phyloP scores from a whole-genome alignment of 1,139 yeast genomes.

The Kodamaea arcana region DNA sequence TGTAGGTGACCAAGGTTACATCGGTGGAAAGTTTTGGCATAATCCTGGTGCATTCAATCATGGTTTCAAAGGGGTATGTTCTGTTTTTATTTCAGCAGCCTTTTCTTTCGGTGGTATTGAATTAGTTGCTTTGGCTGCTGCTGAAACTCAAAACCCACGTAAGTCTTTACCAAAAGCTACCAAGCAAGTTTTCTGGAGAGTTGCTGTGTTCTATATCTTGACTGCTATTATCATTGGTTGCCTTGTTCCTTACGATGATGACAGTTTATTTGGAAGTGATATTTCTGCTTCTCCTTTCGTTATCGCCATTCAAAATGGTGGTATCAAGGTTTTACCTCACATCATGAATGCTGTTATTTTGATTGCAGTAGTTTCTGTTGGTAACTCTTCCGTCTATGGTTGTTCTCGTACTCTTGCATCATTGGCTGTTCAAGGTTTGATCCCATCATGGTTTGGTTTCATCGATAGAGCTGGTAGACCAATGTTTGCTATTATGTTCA shows the following conservation, averaged over 20 bases:
- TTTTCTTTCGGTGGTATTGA: conserved; percentile 23
- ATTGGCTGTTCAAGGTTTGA: conserved; percentile 48
- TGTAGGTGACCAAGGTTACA: conserved; percentile 22
- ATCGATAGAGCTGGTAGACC: conserved; percentile 59
- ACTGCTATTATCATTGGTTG: conserved; percentile 46
- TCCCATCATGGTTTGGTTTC: conserved; percentile 44
- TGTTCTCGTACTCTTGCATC: conserved; percentile 54
- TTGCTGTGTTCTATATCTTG: conserved; percentile 23
- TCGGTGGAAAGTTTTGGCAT: conserved; percentile 23
- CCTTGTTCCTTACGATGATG: conserved; percentile 40
- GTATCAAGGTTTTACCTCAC: conserved; percentile 39
- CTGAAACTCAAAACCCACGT: conserved; percentile 20
- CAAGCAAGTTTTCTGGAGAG: conserved; percentile 22
- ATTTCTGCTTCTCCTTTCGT: conserved; percentile 41
- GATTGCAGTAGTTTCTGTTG: conserved; percentile 49
- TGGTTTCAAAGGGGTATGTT: conserved; percentile 21
- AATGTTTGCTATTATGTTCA: conserved; percentile 45
- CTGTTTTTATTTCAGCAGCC: conserved; percentile 21
- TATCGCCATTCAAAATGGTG: conserved; percentile 37
- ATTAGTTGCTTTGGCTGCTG: conserved; percentile 22
- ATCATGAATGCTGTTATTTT: conserved; percentile 54
- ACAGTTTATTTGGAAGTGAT: conserved; percentile 31
- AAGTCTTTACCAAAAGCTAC: conserved; percentile 21
- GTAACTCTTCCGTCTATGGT: conserved; percentile 54
- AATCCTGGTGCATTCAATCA: conserved; percentile 21